Conservation (phyloP, 148 eudicot genomes). For the Amaranthus hypochondriacus region DNA sequence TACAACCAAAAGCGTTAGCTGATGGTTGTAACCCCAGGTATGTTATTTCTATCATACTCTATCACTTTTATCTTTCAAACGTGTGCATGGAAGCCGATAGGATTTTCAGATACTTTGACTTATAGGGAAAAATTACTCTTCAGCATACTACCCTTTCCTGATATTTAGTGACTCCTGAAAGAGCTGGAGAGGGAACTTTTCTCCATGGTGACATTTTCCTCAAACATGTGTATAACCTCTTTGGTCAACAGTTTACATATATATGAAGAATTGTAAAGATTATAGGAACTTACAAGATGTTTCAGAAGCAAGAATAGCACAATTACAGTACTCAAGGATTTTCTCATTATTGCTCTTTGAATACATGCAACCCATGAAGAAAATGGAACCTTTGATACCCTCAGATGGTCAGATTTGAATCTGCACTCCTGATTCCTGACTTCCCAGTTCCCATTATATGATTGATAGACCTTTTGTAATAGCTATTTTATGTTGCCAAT, state of each 20-base stretch:
- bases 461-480: not conserved
- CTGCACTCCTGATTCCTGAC: not conserved
- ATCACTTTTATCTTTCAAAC: not conserved
- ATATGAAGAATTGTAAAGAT: not conserved
- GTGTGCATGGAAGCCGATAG: constrained; percentile 1
- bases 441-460: constrained; percentile 8
- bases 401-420: not conserved
- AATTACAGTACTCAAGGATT: constrained; percentile 7
- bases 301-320: constrained; percentile 31
- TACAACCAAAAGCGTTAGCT: too few species aligned
- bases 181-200: not conserved
- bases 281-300: constrained; percentile 32
- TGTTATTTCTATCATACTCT: too few species aligned
- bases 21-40: too few species aligned
- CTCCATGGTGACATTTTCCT: not conserved
- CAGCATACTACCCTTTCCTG: not conserved
- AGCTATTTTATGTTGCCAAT: not conserved
- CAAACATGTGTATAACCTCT: not conserved
- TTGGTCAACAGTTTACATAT: not conserved
- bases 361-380: constrained; percentile 27
- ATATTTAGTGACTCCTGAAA: not conserved
- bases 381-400: not conserved
- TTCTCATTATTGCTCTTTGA: constrained; percentile 15
- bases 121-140: not conserved
- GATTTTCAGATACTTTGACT: not conserved